Base-by-base conservation (phyloP, 805 yeast genomes). In the Naumovozyma dairenensis region DNA sequence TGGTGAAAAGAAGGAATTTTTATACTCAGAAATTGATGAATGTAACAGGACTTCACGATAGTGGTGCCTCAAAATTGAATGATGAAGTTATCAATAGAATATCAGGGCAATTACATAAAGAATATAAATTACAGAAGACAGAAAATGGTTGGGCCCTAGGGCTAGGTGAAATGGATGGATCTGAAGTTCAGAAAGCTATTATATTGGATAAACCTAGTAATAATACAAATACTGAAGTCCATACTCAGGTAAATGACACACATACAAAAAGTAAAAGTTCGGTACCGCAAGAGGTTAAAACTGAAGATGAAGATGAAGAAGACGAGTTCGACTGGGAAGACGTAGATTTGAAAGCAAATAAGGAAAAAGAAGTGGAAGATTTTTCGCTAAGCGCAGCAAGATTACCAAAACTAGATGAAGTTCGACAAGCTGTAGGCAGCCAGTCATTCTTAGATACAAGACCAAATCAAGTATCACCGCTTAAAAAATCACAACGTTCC, bases 1-100 rank as follows among this genome's bases (percentile, higher is more conserved):
- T 89, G 72, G 97, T 92, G 1, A 81, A 84, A 45, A 85, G 85
- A 53, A 68, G 99, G 40, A 92, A 92, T 55, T 86, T 73, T 51
- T 77, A 80, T 44, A 89, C 98, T 0, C 97, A 92, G 57, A 70
- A 74, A 43, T 63, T 92, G 25, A 79, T 92, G 83, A 77, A 77
- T 42, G 74, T 80, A 1, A 72, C 83, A 6, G 97, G 96, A 0
- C 68, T 83, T 75, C 81, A 79, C 24, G 74, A 66, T 27, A 71
- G 66, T 10, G 60, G 59, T 10, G 53, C 60, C 7, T 53, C 59
- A 1, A 49, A 46, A 25, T 15, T 51, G 10, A 64, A 67, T 4
- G 66, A 60, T 34, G 47, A 43, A 3, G 41, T 45, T 2, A 31
- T 40, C 8, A 40, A 46, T 21, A 66, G 96, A 33, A 73, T 92